A percentile compares a stretch with the other conserved stretches of the same genome.
phyloP scores from a whole-genome alignment of 495 filamentous ascomycete genomes.

The Lentithecium fluviatile region DNA sequence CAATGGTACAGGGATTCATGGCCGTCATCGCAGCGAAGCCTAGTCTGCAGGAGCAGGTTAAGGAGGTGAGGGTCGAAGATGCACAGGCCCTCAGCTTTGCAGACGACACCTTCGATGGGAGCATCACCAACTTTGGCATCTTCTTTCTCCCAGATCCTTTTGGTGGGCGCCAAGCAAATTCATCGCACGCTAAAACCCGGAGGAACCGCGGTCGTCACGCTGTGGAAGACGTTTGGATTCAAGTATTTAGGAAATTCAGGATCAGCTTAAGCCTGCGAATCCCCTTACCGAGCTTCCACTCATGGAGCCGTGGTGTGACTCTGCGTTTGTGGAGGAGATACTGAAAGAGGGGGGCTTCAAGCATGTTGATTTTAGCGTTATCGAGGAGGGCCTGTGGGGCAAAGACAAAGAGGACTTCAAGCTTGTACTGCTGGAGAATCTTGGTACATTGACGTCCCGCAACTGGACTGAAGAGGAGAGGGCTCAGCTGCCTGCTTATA shows the following conservation, averaged over 20 bases:
- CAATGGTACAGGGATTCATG: neutral
- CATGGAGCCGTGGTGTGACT: too few relatives aligned
- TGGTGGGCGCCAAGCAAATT: conserved; percentile 36
- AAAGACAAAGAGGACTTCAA: too few relatives aligned
- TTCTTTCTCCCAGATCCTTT: conserved; percentile 39
- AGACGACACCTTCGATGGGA: conserved; percentile 40
- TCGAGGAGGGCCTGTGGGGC: too few relatives aligned
- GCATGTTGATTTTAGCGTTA: too few relatives aligned
- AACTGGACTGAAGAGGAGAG: too few relatives aligned
- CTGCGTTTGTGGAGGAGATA: too few relatives aligned
- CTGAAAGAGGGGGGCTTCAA: too few relatives aligned
- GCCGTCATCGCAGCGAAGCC: neutral
- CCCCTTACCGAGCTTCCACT: neutral
- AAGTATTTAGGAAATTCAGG: neutral
- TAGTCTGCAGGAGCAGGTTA: neutral
- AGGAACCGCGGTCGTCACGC: conserved; percentile 42
- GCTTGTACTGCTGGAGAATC: too few relatives aligned
- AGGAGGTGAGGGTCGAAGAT: neutral
- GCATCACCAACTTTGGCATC: conserved; percentile 44
- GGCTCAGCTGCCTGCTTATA: too few relatives aligned
- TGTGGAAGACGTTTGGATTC: conserved; percentile 33
- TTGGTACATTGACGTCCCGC: too few relatives aligned
- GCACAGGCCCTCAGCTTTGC: conserved; percentile 1
- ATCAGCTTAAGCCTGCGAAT: conserved; percentile 1
- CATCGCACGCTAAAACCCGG: conserved; percentile 43